phyloP scores from a whole-genome alignment of 2,329 filamentous ascomycete species.

The Ophioceras dolichostomum region DNA sequence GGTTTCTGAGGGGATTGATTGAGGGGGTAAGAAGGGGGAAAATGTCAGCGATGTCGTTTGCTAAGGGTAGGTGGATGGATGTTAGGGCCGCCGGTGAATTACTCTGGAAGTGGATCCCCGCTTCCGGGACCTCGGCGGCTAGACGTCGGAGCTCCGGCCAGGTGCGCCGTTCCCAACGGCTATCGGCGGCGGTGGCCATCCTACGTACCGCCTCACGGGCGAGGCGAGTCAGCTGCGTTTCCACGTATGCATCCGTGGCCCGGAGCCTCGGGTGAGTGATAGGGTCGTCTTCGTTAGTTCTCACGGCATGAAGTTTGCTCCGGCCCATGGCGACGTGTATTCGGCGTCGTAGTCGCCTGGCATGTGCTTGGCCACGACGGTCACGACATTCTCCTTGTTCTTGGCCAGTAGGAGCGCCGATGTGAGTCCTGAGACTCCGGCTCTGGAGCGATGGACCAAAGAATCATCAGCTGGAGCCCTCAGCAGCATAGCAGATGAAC shows the following conservation, averaged over 20 bases:
- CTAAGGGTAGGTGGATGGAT: no score
- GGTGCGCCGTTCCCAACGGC: conserved; percentile 49
- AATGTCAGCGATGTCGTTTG: no score
- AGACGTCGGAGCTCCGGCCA: conserved; percentile 50
- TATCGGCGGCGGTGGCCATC: conserved; percentile 28
- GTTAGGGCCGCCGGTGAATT: no score
- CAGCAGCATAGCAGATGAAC: no score
- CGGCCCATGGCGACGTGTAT: conserved; percentile 84
- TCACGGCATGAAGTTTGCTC: conserved; percentile 67
- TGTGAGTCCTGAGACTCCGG: conserved; percentile 39
- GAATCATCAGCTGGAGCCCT: no score
- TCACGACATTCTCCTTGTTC: conserved; percentile 26
- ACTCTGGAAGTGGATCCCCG: conserved; percentile 72
- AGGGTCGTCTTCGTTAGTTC: no score
- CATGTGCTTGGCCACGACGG: conserved; percentile 62
- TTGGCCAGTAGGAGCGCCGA: conserved; percentile 34
- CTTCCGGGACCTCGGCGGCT: conserved; percentile 55
- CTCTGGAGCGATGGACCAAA: conserved; percentile 17
- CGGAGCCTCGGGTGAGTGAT: conserved; percentile 9
- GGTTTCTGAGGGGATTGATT: no score
- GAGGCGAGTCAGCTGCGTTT: no score
- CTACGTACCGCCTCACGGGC: no score
- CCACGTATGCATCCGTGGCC: no score
- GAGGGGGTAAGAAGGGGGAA: no score
- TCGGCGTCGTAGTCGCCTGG: conserved; percentile 86